These are phyloP conservation scores for Paramecium bursaria DNA, from an alignment of 73 alveolate species.

Conservation along the genomic window DNA sequence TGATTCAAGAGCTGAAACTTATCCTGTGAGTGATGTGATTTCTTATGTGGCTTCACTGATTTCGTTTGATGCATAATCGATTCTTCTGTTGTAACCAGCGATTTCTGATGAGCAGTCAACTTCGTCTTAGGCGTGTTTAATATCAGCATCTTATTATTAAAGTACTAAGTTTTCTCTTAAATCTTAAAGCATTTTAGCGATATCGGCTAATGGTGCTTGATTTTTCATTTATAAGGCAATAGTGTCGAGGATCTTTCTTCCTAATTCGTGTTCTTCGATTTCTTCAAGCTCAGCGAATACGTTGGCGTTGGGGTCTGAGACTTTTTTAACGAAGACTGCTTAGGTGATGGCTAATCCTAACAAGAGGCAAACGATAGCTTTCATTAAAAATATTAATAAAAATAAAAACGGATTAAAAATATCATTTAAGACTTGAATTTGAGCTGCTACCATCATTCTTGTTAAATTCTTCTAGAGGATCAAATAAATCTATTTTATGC, in stretches of 20 bases:
- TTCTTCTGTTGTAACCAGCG: conserved; percentile 62
- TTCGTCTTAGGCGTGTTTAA: conserved; percentile 58
- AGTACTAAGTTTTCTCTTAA: conserved; percentile 52
- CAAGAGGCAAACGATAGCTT: conserved; percentile 1
- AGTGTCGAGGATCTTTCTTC: conserved; percentile 49
- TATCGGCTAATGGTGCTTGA: conserved; percentile 62
- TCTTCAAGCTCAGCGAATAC: conserved; percentile 62
- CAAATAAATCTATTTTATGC: no score
- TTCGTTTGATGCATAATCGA: conserved; percentile 61
- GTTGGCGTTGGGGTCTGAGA: conserved; percentile 55
- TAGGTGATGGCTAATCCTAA: conserved; percentile 17
- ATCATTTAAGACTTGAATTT: no score
- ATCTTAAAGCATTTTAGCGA: conserved; percentile 59
- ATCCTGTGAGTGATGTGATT: conserved; percentile 52
- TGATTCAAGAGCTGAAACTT: background rate
- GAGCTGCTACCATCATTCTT: no score
- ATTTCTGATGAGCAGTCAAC: conserved; percentile 62
- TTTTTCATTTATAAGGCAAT: conserved; percentile 54
- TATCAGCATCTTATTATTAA: conserved; percentile 49
- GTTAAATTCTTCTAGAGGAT: no score
- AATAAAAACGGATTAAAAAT: no score
- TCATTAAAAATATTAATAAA: conserved; percentile 42
- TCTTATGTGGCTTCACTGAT: conserved; percentile 57
- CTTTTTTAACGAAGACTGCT: conserved; percentile 55
- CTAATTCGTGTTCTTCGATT: conserved; percentile 60